phyloP scores from a whole-genome alignment of 495 filamentous ascomycete genomes.

The Podospora bellae-mahoneyi region DNA sequence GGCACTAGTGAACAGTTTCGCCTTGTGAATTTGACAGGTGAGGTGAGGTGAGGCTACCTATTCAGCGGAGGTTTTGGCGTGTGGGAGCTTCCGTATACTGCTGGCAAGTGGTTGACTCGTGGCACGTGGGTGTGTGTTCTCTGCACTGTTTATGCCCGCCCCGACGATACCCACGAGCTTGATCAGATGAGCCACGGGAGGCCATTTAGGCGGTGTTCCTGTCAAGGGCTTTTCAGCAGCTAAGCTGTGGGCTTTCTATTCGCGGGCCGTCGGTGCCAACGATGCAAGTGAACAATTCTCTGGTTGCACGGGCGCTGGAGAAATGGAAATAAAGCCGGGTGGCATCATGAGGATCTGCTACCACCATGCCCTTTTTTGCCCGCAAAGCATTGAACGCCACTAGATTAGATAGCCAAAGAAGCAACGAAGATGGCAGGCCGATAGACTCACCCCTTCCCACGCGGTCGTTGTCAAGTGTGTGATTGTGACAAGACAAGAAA shows the following conservation, averaged over 20 bases:
- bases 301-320: constrained; percentile 4
- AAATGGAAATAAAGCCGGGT: constrained; percentile 12
- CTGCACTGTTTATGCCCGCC: constrained; percentile 5
- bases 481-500: neutral
- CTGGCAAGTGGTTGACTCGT: neutral
- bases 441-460: constrained; percentile 13
- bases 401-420: constrained; percentile 28
- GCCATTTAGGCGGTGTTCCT: neutral
- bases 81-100: neutral
- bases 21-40: neutral
- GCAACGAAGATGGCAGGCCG: neutral
- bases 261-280: constrained; percentile 15
- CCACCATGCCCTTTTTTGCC: constrained; percentile 9
- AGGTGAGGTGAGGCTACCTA: neutral
- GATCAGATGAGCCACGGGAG: constrained; percentile 10
- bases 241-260: neutral
- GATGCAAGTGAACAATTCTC: neutral
- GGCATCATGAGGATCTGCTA: constrained; percentile 25
- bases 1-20: neutral
- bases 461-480: neutral
- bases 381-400: constrained; percentile 30
- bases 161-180: neutral
- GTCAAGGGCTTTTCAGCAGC: constrained; percentile 1
- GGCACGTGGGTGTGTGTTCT: neutral
- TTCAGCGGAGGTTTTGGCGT: neutral